Conservation (phyloP, 73 alveolate species). For the Breviolum minutum region DNA sequence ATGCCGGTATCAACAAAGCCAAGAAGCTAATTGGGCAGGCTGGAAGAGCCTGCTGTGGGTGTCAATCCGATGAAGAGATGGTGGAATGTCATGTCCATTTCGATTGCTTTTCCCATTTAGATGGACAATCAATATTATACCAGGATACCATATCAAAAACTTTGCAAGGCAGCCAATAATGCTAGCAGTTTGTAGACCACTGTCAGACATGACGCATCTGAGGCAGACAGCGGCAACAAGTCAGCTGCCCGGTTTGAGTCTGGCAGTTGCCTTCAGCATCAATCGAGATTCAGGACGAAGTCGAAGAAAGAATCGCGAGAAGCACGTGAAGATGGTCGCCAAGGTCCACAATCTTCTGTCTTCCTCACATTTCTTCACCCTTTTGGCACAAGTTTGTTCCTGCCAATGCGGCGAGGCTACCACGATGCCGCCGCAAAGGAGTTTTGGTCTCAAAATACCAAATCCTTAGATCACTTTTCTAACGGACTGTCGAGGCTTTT, state of each 20-base stretch:
- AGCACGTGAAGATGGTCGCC: background rate
- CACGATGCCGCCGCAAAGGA: conserved; percentile 28
- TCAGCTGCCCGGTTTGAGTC: background rate
- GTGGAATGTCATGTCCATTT: too few species aligned
- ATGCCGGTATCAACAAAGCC: conserved; percentile 5
- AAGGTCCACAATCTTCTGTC: background rate
- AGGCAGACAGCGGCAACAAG: conserved; percentile 28
- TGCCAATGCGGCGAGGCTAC: background rate
- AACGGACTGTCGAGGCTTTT: background rate
- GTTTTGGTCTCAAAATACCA: background rate
- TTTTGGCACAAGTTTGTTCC: background rate
- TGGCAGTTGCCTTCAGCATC: background rate
- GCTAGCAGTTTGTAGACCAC: too few species aligned
- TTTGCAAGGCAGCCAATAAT: too few species aligned
- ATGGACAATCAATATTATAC: too few species aligned
- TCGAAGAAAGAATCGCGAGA: background rate
- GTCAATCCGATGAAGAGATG: too few species aligned
- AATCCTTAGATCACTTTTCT: too few species aligned
- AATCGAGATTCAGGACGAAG: background rate
- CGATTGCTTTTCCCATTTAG: too few species aligned
- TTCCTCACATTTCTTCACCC: background rate
- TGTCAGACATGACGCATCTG: background rate
- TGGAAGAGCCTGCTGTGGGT: background rate
- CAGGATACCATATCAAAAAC: too few species aligned
- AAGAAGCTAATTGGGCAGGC: conserved; percentile 17